Evolutionary conservation across 2,329 filamentous ascomycete species (phyloP).

Genomic region (Endocalyx cinctus): DNA sequence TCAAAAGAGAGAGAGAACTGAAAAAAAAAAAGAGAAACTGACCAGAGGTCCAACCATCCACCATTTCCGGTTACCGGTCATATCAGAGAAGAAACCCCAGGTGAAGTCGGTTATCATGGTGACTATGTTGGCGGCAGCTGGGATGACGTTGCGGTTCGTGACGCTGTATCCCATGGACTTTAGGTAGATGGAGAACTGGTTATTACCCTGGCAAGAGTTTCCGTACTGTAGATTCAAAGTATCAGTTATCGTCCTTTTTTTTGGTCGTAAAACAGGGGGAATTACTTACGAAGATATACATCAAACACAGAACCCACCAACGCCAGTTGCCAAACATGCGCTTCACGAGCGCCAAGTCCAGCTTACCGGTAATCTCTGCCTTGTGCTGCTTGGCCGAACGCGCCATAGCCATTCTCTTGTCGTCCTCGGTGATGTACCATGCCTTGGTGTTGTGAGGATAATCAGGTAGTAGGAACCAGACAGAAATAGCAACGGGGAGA

Average conservation of each 20-base stretch:
- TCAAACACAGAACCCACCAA: constrained; percentile 18
- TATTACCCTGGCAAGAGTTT: constrained; percentile 19
- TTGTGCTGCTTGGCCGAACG: constrained; percentile 19
- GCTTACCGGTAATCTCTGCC: constrained; percentile 16
- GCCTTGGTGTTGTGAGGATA: constrained; percentile 21
- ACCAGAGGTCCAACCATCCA: constrained; percentile 8
- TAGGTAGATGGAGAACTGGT: constrained; percentile 18
- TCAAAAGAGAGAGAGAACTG: no score
- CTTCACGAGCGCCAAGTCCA: constrained; percentile 17
- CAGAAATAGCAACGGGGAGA: constrained; percentile 21
- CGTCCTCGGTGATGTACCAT: constrained; percentile 21
- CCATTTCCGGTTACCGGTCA: constrained; percentile 3
- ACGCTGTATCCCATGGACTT: constrained; percentile 12
- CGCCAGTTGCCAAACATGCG: constrained; percentile 20
- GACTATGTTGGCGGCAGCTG: constrained; percentile 10
- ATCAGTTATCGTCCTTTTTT: neutral
- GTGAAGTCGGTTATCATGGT: constrained; percentile 4
- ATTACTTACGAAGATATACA: neutral
- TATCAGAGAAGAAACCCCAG: constrained; percentile 9
- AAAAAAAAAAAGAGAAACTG: no score
- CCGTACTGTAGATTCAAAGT: constrained; percentile 18
- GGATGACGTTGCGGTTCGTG: constrained; percentile 12
- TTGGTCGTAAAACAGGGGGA: no score
- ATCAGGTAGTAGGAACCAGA: constrained; percentile 23
- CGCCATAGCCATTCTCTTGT: constrained; percentile 16